Conservation (phyloP, 208 protist species). For the Leishmania gerbilli region DNA sequence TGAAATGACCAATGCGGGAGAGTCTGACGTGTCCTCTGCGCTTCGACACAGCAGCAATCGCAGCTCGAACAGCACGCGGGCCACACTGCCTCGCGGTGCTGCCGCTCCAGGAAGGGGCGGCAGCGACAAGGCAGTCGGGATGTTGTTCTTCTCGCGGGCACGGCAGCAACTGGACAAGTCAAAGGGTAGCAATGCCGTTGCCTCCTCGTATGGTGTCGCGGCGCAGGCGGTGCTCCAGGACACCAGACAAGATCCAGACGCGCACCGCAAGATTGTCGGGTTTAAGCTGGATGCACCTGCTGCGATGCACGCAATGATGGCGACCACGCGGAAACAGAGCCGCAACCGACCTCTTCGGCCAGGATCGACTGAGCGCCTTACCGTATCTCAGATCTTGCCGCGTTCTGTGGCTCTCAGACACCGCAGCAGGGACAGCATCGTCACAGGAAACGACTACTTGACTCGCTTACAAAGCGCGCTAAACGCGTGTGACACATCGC, state of each 20-base stretch:
- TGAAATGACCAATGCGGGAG: not conserved
- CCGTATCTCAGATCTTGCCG: no score
- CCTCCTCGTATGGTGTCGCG: conserved; percentile 7
- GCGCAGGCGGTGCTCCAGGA: conserved; percentile 10
- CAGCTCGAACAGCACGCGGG: no score
- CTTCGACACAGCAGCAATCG: not conserved
- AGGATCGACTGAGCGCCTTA: not conserved
- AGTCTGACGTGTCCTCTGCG: not conserved
- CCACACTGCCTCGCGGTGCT: not conserved
- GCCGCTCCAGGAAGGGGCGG: not conserved
- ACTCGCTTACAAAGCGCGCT: conserved; percentile 15
- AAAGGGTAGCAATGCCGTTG: not conserved
- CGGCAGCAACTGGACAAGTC: conserved; percentile 3
- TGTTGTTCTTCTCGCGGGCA: conserved; percentile 20
- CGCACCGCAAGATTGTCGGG: not conserved
- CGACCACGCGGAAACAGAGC: not conserved
- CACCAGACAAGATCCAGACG: not conserved
- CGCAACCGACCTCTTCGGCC: not conserved
- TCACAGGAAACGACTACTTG: conserved; percentile 1
- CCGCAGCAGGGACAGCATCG: not conserved
- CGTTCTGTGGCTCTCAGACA: not conserved
- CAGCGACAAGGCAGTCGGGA: not conserved
- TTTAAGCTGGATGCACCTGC: conserved; percentile 17
- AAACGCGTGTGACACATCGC: conserved; percentile 7
- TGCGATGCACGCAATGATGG: conserved; percentile 2